phyloP scores from a whole-genome alignment of 164 flowering plant genomes.

The Magnolia changhungtana region DNA sequence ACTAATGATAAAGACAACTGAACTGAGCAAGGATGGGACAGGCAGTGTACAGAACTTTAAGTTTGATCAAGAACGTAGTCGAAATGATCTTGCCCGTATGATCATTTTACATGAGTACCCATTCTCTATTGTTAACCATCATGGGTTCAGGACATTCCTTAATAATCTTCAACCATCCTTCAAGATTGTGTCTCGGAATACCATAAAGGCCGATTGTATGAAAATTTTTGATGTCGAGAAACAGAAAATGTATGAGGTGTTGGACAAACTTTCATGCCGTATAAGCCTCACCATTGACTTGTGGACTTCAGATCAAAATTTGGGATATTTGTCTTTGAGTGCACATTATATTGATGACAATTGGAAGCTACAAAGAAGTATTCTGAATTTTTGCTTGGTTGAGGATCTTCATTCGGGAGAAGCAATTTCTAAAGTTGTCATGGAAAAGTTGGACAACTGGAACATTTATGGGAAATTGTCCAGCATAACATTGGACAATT shows the following conservation, averaged over 20 bases:
- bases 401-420: slow-evolving; percentile 52
- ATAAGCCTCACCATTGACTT: slow-evolving; percentile 53
- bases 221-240: slow-evolving; percentile 60
- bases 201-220: slow-evolving; percentile 24
- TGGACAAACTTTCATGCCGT: slow-evolving; percentile 51
- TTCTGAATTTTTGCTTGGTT: slow-evolving; percentile 55
- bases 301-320: slow-evolving; percentile 57
- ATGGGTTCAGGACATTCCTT: slow-evolving; percentile 64
- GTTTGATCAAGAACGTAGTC: slow-evolving; percentile 56
- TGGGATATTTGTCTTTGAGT: slow-evolving; percentile 49
- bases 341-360: slow-evolving; percentile 66
- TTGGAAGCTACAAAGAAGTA: slow-evolving; percentile 61
- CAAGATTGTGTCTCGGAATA: slow-evolving; percentile 39
- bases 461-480: slow-evolving; percentile 58
- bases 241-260: slow-evolving; percentile 45
- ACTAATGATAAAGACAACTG: slow-evolving; percentile 54
- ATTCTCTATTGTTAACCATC: slow-evolving; percentile 67
- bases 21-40: slow-evolving; percentile 31
- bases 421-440: slow-evolving; percentile 49
- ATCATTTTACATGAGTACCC: slow-evolving; percentile 85
- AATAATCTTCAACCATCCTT: slow-evolving; percentile 73
- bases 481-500: slow-evolving; percentile 55
- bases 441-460: slow-evolving; percentile 63
- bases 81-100: slow-evolving; percentile 72
- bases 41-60: slow-evolving; percentile 33